Conservation (phyloP, 352 stramenopile genomes). For the Phytopythium chamaehyphon region DNA sequence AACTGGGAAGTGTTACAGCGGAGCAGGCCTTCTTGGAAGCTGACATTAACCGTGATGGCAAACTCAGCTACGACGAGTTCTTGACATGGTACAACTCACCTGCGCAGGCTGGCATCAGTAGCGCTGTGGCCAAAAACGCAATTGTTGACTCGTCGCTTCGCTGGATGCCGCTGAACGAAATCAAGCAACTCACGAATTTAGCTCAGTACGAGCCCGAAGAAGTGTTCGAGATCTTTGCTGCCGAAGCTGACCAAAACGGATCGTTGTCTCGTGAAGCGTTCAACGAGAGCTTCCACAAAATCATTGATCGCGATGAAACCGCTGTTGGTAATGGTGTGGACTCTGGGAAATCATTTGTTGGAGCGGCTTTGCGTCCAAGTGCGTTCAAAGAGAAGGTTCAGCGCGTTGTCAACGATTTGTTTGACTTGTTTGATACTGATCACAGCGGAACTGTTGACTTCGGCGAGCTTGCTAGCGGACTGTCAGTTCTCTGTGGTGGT, state of each 20-base stretch:
- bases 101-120: conserved; percentile 64
- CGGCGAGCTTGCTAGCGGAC: conserved; percentile 70
- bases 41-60: conserved; percentile 72
- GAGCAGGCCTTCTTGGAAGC: conserved; percentile 85
- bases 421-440: conserved; percentile 80
- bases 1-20: conserved; percentile 74
- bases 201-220: conserved; percentile 69
- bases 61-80: conserved; percentile 87
- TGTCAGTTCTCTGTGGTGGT: conserved; percentile 80
- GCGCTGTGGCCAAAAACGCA: conserved; percentile 60
- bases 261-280: conserved; percentile 72
- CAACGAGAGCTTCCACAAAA: conserved; percentile 68
- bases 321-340: background rate
- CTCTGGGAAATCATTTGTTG: conserved; percentile 9
- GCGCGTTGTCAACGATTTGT: conserved; percentile 60
- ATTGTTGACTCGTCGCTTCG: conserved; percentile 69
- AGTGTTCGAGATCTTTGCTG: conserved; percentile 86
- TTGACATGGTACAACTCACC: conserved; percentile 81
- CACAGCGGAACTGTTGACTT: conserved; percentile 78
- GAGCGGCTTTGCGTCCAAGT: conserved; percentile 3
- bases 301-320: conserved; percentile 29
- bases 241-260: conserved; percentile 68
- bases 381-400: conserved; percentile 34
- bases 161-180: conserved; percentile 81
- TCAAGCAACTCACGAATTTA: conserved; percentile 82